A percentile compares a stretch with the other conserved stretches of the same genome.
phyloP scores from a whole-genome alignment of 1,284 basidiomycete species.

The Tilletia walkeri region DNA sequence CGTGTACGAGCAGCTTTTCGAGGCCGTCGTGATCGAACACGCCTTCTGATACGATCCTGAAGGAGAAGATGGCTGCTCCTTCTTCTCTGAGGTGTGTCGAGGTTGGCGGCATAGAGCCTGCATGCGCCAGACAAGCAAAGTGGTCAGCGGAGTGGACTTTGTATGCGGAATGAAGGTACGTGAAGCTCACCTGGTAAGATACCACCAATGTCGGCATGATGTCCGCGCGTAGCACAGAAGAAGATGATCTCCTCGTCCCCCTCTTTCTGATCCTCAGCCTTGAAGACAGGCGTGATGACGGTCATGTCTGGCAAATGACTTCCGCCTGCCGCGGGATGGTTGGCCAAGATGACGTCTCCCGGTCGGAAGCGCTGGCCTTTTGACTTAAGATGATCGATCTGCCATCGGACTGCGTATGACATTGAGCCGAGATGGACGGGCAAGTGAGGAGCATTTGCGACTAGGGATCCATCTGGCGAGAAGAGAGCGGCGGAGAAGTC shows the following conservation, averaged over 20 bases:
- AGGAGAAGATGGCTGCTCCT: constrained; percentile 84
- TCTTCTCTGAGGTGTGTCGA: constrained; percentile 87
- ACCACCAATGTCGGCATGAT: constrained; percentile 67
- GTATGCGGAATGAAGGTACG: not conserved
- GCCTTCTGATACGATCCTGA: constrained; percentile 86
- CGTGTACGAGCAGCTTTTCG: constrained; percentile 76
- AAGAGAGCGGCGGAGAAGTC: constrained; percentile 86
- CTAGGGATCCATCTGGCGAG: constrained; percentile 81
- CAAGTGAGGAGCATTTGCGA: constrained; percentile 81
- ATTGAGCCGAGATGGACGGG: constrained; percentile 65
- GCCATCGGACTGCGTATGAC: constrained; percentile 78
- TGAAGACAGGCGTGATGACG: constrained; percentile 83
- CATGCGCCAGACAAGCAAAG: not conserved
- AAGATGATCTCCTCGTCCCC: constrained; percentile 78
- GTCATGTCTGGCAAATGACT: constrained; percentile 70
- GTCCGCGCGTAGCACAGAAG: constrained; percentile 82
- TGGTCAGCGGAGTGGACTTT: not conserved
- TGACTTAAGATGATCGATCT: constrained; percentile 69
- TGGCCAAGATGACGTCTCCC: constrained; percentile 87
- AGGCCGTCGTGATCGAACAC: constrained; percentile 75
- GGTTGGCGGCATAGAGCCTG: constrained; percentile 82
- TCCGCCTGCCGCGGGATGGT: constrained; percentile 82
- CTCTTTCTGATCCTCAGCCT: constrained; percentile 60
- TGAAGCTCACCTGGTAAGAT: constrained; percentile 65
- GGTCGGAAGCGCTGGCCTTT: constrained; percentile 61